Conservation (phyloP, 805 yeast genomes). For the Candida nitratophila region DNA sequence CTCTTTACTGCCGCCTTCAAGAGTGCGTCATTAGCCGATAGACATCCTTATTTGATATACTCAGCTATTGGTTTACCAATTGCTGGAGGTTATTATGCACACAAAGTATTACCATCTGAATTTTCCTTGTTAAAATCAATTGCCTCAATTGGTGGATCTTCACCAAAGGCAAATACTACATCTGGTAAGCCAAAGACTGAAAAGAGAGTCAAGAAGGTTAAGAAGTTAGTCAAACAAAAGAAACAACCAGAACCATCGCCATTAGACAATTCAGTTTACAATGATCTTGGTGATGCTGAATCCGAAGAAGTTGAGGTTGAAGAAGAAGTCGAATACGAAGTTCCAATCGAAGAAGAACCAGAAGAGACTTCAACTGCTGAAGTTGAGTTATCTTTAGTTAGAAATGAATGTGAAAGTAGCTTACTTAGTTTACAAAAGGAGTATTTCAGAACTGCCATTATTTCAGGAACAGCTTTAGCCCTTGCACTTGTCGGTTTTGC, state of each 20-base stretch:
- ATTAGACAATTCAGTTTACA: constrained; percentile 38
- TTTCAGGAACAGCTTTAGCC: constrained; percentile 39
- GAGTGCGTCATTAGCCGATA: constrained; percentile 45
- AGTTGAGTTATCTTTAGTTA: constrained; percentile 30
- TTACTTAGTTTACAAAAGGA: constrained; percentile 29
- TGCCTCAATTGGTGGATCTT: not conserved
- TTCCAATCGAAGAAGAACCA: constrained; percentile 8
- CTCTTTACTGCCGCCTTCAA: constrained; percentile 50
- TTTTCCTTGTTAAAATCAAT: not conserved
- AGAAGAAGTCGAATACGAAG: constrained; percentile 26
- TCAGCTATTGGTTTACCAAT: constrained; percentile 48
- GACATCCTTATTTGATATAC: constrained; percentile 71
- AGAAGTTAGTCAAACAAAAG: constrained; percentile 17
- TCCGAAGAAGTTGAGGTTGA: constrained; percentile 21
- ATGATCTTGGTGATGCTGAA: constrained; percentile 18
- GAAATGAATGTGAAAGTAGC: constrained; percentile 27
- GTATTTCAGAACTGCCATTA: constrained; percentile 32
- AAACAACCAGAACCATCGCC: constrained; percentile 29
- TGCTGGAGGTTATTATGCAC: constrained; percentile 26
- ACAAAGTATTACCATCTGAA: constrained; percentile 13
- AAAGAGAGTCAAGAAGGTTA: constrained; percentile 10
- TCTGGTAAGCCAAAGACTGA: constrained; percentile 1
- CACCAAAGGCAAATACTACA: not conserved
- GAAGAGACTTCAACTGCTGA: constrained; percentile 20
- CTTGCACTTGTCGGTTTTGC: constrained; percentile 48